Evolutionary conservation across 2,329 filamentous ascomycete species (phyloP).

Genomic region (Metarhizium guizhouense): DNA sequence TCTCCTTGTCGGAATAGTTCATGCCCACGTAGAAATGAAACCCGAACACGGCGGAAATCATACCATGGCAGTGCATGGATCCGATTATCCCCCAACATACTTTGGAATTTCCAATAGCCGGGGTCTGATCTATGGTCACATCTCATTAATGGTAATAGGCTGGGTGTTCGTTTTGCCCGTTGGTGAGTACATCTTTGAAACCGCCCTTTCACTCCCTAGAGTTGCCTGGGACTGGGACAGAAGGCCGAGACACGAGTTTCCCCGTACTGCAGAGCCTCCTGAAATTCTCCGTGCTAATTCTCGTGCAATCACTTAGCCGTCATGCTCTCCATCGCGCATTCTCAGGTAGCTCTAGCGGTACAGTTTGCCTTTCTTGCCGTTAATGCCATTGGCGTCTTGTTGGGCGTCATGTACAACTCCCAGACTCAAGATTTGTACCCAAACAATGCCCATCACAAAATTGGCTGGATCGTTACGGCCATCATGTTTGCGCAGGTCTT

Average conservation of each 20-base stretch:
- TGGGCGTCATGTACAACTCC: conserved; percentile 65
- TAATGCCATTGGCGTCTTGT: conserved; percentile 55
- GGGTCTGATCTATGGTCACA: conserved; percentile 58
- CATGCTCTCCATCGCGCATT: conserved; percentile 77
- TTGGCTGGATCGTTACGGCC: conserved; percentile 77
- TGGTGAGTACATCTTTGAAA: conserved; percentile 40
- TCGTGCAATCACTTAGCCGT: conserved; percentile 45
- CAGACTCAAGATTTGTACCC: conserved; percentile 80
- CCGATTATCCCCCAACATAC: conserved; percentile 40
- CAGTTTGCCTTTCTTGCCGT: conserved; percentile 60
- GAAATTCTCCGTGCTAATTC: not conserved
- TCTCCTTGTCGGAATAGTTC: not conserved
- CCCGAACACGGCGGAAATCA: not conserved
- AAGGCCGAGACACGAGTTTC: not conserved
- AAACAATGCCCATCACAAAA: conserved; percentile 79
- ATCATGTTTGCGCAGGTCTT: conserved; percentile 61
- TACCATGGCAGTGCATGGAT: not conserved
- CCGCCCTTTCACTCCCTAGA: no score
- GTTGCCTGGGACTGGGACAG: not conserved
- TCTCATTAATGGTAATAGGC: conserved; percentile 57
- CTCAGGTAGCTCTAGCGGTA: conserved; percentile 58
- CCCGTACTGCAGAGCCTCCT: not conserved
- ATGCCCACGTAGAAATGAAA: not conserved
- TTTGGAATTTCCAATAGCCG: conserved; percentile 46
- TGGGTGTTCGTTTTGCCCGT: conserved; percentile 68